Conservation (phyloP, 2,329 filamentous ascomycete genomes). For the Emergomyces orientalis region DNA sequence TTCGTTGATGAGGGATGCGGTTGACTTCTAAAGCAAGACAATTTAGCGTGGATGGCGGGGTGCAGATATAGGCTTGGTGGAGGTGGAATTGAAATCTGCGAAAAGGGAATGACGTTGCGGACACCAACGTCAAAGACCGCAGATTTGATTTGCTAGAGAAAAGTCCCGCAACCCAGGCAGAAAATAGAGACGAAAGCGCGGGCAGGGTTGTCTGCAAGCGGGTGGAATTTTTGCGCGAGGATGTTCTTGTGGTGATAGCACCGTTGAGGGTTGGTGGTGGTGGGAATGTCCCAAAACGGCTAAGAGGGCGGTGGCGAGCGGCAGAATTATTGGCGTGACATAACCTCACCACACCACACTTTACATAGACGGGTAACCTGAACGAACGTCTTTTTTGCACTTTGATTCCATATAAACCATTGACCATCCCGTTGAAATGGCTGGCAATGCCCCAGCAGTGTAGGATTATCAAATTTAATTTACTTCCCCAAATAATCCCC, state of each 20-base stretch:
- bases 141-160: not conserved
- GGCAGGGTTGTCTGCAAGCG: constrained; percentile 1
- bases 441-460: not conserved
- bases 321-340: constrained; percentile 6
- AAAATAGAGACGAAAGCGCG: not conserved
- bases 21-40: constrained; percentile 1
- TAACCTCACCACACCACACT: not conserved
- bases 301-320: constrained; percentile 8
- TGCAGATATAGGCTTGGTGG: not conserved
- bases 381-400: no score
- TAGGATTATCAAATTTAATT: not conserved
- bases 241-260: not conserved
- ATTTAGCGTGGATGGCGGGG: not conserved
- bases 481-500: not conserved
- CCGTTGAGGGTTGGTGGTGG: constrained; percentile 1
- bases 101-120: not conserved
- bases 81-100: not conserved
- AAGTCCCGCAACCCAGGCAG: not conserved
- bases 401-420: no score
- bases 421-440: no score
- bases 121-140: not conserved
- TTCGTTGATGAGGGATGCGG: not conserved
- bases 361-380: no score
- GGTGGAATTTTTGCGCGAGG: not conserved
- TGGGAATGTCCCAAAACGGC: not conserved